Evolutionary conservation across 2,329 filamentous ascomycete genomes (phyloP).

Genomic region (Colletotrichum sublineola): DNA sequence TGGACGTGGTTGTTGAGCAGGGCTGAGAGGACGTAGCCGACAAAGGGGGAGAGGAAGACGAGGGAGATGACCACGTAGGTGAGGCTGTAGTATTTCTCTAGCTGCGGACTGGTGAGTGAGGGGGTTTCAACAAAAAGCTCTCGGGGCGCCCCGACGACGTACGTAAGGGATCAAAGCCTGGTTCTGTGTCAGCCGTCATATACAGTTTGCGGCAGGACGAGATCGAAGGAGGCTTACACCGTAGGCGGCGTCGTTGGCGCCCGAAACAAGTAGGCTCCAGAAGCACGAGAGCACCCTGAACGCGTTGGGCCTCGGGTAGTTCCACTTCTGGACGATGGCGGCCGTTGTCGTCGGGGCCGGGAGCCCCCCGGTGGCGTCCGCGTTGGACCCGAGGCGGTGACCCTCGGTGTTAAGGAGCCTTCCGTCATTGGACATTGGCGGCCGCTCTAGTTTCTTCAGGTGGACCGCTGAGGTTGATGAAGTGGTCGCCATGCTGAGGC

Average conservation of each 20-base stretch:
- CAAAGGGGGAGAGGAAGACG: slow-evolving; percentile 74
- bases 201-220: neutral
- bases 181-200: slow-evolving; percentile 28
- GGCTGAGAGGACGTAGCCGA: slow-evolving; percentile 73
- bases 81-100: slow-evolving; percentile 68
- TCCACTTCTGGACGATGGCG: slow-evolving; percentile 58
- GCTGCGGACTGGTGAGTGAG: slow-evolving; percentile 25
- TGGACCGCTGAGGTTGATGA: slow-evolving; percentile 31
- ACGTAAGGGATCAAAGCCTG: slow-evolving; percentile 66
- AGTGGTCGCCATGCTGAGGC: slow-evolving; percentile 8
- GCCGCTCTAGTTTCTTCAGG: slow-evolving; percentile 20
- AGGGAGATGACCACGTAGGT: slow-evolving; percentile 74
- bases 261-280: slow-evolving; percentile 69
- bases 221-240: slow-evolving; percentile 58
- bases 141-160: slow-evolving; percentile 45
- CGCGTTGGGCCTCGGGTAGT: slow-evolving; percentile 62
- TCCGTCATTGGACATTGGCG: slow-evolving; percentile 12
- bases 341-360: slow-evolving; percentile 24
- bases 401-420: slow-evolving; percentile 28
- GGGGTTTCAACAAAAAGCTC: slow-evolving; percentile 48
- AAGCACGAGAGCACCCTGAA: slow-evolving; percentile 66
- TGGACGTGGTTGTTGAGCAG: slow-evolving; percentile 68
- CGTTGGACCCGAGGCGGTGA: slow-evolving; percentile 14
- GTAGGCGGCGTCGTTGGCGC: slow-evolving; percentile 70
- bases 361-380: neutral